phyloP scores from a whole-genome alignment of 495 filamentous ascomycete species.

The Penicillium canescens region DNA sequence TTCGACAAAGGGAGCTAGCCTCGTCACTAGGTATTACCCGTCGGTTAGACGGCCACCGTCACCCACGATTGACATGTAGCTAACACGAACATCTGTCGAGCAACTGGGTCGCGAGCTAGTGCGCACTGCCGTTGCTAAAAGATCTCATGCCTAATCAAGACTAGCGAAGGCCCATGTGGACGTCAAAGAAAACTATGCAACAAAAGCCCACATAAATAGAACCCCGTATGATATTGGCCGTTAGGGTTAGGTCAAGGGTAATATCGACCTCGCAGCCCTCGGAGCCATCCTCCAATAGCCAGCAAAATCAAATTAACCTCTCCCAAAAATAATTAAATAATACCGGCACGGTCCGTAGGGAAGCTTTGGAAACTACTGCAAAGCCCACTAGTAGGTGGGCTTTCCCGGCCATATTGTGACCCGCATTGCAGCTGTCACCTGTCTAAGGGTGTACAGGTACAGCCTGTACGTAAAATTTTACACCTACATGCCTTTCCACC shows the following conservation, averaged over 20 bases:
- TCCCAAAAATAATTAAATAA: not conserved
- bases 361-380: not conserved
- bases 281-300: not conserved
- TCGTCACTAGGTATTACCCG: not conserved
- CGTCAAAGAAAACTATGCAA: not conserved
- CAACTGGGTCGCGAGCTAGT: not conserved
- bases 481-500: not conserved
- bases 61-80: not conserved
- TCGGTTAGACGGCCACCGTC: not conserved
- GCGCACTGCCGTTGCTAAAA: not conserved
- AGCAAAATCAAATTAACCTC: not conserved
- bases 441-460: slow-evolving; percentile 4
- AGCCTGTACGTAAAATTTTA: not conserved
- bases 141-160: not conserved
- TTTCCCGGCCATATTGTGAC: slow-evolving; percentile 3
- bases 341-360: slow-evolving; percentile 6
- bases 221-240: not conserved
- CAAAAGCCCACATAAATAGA: too few species aligned
- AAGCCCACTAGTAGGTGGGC: not conserved
- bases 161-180: not conserved
- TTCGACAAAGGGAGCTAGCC: not conserved
- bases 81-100: not conserved
- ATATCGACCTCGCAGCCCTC: not conserved
- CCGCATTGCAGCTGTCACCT: slow-evolving; percentile 18
- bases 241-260: not conserved